Conservation (phyloP, 306 rosid species). For the Quillaja saponaria region DNA sequence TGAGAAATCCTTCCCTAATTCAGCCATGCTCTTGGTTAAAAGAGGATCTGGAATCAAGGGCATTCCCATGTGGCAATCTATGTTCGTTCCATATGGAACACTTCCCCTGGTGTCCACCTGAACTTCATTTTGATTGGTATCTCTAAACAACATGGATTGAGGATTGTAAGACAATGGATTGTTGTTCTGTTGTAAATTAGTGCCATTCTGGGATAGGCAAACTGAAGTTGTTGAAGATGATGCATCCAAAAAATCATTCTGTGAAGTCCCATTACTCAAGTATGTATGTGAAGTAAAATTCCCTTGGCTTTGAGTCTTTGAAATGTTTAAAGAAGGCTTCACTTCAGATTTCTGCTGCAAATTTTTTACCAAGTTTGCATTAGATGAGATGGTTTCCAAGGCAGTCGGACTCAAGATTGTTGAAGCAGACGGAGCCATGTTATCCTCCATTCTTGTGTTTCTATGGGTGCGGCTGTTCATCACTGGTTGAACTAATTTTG, state of each 20-base stretch:
- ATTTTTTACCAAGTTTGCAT: conserved; percentile 56
- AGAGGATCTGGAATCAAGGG: conserved; percentile 66
- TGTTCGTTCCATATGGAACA: conserved; percentile 55
- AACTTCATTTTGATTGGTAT: conserved; percentile 65
- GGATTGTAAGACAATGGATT: conserved; percentile 63
- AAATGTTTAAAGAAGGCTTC: conserved; percentile 67
- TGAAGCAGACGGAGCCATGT: conserved; percentile 78
- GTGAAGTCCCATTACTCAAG: conserved; percentile 49
- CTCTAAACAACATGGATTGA: conserved; percentile 68
- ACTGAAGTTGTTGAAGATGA: conserved; percentile 93
- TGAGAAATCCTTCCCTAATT: conserved; percentile 56
- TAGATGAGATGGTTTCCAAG: conserved; percentile 61
- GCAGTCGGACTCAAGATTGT: conserved; percentile 54
- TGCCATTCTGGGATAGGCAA: conserved; percentile 76
- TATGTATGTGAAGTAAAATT: conserved; percentile 52
- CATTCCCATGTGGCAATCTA: conserved; percentile 56
- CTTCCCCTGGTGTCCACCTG: conserved; percentile 62
- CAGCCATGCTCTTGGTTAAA: conserved; percentile 58
- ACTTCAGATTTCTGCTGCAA: conserved; percentile 65
- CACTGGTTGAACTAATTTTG: conserved; percentile 51
- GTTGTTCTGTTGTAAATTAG: conserved; percentile 65
- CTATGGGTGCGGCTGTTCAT: conserved; percentile 50
- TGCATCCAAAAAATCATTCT: conserved; percentile 87
- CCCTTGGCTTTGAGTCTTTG: conserved; percentile 69
- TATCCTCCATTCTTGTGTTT: conserved; percentile 52